Evolutionary conservation across 306 rosid species (phyloP).

Genomic region (Lablab purpureus): DNA sequence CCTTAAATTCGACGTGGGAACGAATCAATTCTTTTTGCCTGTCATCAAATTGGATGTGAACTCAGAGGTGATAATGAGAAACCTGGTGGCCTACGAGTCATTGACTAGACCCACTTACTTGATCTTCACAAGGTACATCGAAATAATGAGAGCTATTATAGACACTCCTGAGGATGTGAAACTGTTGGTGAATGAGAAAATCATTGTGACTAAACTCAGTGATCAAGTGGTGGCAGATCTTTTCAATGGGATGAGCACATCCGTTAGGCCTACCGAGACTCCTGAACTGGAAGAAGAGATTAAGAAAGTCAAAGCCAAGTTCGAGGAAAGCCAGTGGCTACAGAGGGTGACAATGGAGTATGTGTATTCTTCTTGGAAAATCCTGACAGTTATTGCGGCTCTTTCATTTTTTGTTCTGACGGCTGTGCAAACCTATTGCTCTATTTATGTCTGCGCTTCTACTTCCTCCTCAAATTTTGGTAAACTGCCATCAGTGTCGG

Average conservation of each 20-base stretch:
- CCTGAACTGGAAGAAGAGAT: background rate
- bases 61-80: background rate
- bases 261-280: background rate
- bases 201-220: constrained; percentile 6
- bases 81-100: constrained; percentile 1
- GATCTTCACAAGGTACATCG: background rate
- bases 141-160: constrained; percentile 45
- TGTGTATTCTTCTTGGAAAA: constrained; percentile 1
- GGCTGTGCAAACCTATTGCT: constrained; percentile 32
- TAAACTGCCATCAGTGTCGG: background rate
- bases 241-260: constrained; percentile 35
- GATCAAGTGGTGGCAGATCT: background rate
- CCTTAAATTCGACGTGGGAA: background rate
- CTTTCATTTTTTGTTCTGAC: constrained; percentile 19
- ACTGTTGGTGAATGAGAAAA: background rate
- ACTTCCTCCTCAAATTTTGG: background rate
- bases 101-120: background rate
- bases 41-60: background rate
- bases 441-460: constrained; percentile 15
- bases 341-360: background rate
- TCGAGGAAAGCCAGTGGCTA: background rate
- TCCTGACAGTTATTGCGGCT: background rate
- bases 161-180: constrained; percentile 34
- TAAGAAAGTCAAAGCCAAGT: background rate
- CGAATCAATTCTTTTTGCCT: constrained; percentile 19